These are phyloP conservation scores for Fusarium goolgardi DNA, from an alignment of 2,329 filamentous ascomycete genomes.

Conservation along the genomic window DNA sequence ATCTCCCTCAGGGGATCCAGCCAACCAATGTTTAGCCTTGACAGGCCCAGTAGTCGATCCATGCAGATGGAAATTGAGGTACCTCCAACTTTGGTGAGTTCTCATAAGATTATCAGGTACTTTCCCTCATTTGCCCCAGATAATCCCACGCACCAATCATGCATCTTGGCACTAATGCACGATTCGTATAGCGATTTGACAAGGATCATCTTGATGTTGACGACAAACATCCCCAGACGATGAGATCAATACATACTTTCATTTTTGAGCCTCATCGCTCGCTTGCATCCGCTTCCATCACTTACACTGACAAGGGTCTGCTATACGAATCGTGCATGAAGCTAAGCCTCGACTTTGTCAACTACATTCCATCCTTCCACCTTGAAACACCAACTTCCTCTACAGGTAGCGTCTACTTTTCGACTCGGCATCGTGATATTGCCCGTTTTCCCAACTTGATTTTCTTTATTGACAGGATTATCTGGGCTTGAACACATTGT, in stretches of 20 bases:
- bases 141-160: conserved; percentile 17
- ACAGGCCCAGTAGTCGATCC: conserved; percentile 22
- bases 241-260: conserved; percentile 10
- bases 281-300: conserved; percentile 17
- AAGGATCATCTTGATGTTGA: not conserved
- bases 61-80: conserved; percentile 28
- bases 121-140: not conserved
- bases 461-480: conserved; percentile 3
- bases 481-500: too few relatives aligned
- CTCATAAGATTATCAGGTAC: not conserved
- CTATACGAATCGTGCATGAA: conserved; percentile 48
- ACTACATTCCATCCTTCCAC: conserved; percentile 16
- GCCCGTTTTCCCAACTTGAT: conserved; percentile 7
- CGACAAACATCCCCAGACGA: conserved; percentile 23
- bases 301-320: conserved; percentile 26
- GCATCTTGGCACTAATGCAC: conserved; percentile 19
- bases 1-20: conserved; percentile 33
- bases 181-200: conserved; percentile 39
- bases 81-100: not conserved
- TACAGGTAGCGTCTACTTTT: not conserved
- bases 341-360: conserved; percentile 37
- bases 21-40: conserved; percentile 35
- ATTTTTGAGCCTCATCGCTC: conserved; percentile 41
- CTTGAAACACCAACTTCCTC: conserved; percentile 24
- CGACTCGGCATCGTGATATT: conserved; percentile 26